Conservation (phyloP, 768 basidiomycete genomes). For the Psilocybe cyanescens region DNA sequence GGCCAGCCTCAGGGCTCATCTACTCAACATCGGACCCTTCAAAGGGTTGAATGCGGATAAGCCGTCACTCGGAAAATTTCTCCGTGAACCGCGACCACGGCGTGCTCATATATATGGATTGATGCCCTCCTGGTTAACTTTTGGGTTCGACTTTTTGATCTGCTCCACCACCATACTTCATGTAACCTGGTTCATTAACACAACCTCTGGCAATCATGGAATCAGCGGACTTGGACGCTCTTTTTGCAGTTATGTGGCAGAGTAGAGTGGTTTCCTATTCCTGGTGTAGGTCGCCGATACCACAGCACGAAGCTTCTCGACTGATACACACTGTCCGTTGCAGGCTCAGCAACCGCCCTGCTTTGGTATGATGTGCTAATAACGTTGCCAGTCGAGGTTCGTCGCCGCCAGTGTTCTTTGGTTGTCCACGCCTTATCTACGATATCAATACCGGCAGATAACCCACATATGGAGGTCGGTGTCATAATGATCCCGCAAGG, state of each 20-base stretch:
- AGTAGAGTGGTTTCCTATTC: background rate
- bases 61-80: background rate
- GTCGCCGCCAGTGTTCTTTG: background rate
- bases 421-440: background rate
- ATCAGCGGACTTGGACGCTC: background rate
- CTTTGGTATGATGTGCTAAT: conserved; percentile 1
- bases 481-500: background rate
- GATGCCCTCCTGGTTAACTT: no score
- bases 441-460: background rate
- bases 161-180: background rate
- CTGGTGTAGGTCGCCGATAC: background rate
- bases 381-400: background rate
- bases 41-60: background rate
- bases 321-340: background rate
- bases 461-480: conserved; percentile 6
- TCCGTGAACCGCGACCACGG: background rate
- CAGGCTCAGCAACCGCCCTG: background rate
- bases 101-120: background rate
- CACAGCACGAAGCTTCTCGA: background rate
- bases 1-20: background rate
- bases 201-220: background rate
- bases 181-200: background rate
- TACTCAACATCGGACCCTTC: background rate
- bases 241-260: background rate
- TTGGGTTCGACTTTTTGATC: background rate